These are phyloP conservation scores for Boletus subparvulus DNA, from an alignment of 768 basidiomycete species.

Conservation along the genomic window DNA sequence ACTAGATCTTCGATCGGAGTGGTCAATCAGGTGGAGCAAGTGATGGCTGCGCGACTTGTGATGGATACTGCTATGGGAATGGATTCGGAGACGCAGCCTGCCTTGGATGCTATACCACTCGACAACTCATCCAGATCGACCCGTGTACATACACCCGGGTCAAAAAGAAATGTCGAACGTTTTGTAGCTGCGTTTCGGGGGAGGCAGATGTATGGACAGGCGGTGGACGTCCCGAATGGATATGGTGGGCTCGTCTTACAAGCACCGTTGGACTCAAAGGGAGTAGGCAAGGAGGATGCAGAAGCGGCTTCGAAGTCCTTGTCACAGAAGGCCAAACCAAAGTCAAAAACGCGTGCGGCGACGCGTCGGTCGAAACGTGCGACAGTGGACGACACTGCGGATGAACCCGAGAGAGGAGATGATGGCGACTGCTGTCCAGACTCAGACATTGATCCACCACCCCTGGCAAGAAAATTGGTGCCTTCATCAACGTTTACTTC, in stretches of 20 bases:
- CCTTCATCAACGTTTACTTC: slow-evolving; percentile 59
- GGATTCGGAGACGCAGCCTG: slow-evolving; percentile 16
- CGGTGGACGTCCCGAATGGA: slow-evolving; percentile 59
- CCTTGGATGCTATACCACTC: not conserved
- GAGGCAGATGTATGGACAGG: slow-evolving; percentile 66
- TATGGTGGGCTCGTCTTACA: slow-evolving; percentile 67
- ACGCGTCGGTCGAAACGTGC: slow-evolving; percentile 24
- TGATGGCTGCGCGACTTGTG: not conserved
- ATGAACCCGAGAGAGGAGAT: slow-evolving; percentile 23
- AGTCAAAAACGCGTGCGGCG: slow-evolving; percentile 9
- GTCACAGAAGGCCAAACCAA: slow-evolving; percentile 10
- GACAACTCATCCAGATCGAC: not conserved
- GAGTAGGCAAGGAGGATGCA: slow-evolving; percentile 13
- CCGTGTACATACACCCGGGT: not conserved
- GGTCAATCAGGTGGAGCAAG: not conserved
- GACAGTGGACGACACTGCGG: slow-evolving; percentile 31
- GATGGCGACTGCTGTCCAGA: slow-evolving; percentile 18
- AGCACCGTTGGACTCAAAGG: slow-evolving; percentile 18
- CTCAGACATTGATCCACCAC: not conserved
- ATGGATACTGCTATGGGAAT: not conserved
- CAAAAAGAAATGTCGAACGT: slow-evolving; percentile 18
- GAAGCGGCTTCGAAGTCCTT: slow-evolving; percentile 1
- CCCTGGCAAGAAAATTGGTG: slow-evolving; percentile 36
- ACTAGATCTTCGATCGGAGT: not conserved
- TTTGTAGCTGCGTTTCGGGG: slow-evolving; percentile 71